Base-by-base conservation (phyloP, 2,329 filamentous ascomycete genomes). In the Ascochyta clinopodiicola region DNA sequence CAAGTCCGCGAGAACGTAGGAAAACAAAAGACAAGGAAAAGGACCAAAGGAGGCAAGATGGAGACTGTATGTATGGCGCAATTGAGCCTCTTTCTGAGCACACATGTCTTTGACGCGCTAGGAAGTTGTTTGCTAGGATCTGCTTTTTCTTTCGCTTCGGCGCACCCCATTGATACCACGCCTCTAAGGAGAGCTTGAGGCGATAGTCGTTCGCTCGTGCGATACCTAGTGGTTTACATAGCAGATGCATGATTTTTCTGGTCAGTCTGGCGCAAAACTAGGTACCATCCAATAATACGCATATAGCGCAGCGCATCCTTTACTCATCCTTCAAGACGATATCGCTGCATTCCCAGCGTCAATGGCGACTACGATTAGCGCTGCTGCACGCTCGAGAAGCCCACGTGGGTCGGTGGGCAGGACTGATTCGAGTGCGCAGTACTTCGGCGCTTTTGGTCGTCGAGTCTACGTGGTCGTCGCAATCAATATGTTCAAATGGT, bases 151-250 rank as follows among this genome's bases (percentile, higher is more conserved):
- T 44, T 22, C 35, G 51, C 51, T 43, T 45, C 31, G 46, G 52
- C 42, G 46, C 4, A 46, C 31, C 10, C 15, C 43, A 45, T 56
- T 47, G 46, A 56, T 51, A 51, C 47, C 47, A 56, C 38, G 22
- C 24, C 46, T 46, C 4, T 17, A 17, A 22, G 34, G 38, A 25
- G 31, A 17, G 15, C 35, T 31, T 44, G 24, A 17, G 27, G n/a
- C 32, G 32, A 35, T 35, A 17, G n/a, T 35, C 32, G n/a, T 35
- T 35, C 32, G 6, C 32, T 35, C n/a, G 8, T 31, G n/a, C 4
- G n/a, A 17, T 17, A 17, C 17, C 17, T 17, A 17, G 17, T 17
- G 17, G 17, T 17, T 17, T 17, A 17, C 17, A 17, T 17, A 17
- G 17, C 17, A 17, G 17, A 32, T 32, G 32, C 3, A n/a, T 6